phyloP scores from a whole-genome alignment of 2,329 filamentous ascomycete species.

The Knufia petricola region DNA sequence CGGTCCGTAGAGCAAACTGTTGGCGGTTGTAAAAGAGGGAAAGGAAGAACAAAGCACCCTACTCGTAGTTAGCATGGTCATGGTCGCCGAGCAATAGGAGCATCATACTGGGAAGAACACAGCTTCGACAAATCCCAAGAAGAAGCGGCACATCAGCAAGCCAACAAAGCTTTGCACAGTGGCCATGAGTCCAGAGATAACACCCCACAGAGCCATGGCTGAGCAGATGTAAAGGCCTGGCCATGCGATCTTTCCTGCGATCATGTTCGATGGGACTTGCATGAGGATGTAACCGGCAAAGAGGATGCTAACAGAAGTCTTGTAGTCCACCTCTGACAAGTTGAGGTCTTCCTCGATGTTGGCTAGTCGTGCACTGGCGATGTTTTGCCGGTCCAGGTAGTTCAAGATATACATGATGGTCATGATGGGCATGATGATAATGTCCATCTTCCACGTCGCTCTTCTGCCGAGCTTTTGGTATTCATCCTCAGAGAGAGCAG shows the following conservation, averaged over 20 bases:
- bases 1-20: slow-evolving; percentile 49
- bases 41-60: slow-evolving; percentile 51
- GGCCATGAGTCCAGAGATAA: slow-evolving; percentile 50
- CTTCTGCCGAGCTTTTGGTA: slow-evolving; percentile 11
- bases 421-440: slow-evolving; percentile 13
- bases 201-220: slow-evolving; percentile 51
- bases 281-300: slow-evolving; percentile 55
- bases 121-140: slow-evolving; percentile 54
- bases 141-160: slow-evolving; percentile 48
- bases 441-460: slow-evolving; percentile 15
- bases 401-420: slow-evolving; percentile 55
- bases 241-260: slow-evolving; percentile 42
- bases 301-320: slow-evolving; percentile 37
- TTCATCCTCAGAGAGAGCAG: slow-evolving; percentile 11
- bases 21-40: slow-evolving; percentile 58
- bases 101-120: slow-evolving; percentile 44
- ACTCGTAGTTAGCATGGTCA: slow-evolving; percentile 41
- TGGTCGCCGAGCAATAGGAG: slow-evolving; percentile 51
- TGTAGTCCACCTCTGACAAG: slow-evolving; percentile 15
- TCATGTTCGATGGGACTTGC: slow-evolving; percentile 40
- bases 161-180: slow-evolving; percentile 43
- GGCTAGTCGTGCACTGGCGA: slow-evolving; percentile 45
- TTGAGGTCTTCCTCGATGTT: slow-evolving; percentile 40
- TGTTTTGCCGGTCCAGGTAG: slow-evolving; percentile 56
- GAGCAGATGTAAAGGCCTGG: slow-evolving; percentile 44